Conservation (phyloP, 805 yeast species). For the Cyberlindnera saturnus region DNA sequence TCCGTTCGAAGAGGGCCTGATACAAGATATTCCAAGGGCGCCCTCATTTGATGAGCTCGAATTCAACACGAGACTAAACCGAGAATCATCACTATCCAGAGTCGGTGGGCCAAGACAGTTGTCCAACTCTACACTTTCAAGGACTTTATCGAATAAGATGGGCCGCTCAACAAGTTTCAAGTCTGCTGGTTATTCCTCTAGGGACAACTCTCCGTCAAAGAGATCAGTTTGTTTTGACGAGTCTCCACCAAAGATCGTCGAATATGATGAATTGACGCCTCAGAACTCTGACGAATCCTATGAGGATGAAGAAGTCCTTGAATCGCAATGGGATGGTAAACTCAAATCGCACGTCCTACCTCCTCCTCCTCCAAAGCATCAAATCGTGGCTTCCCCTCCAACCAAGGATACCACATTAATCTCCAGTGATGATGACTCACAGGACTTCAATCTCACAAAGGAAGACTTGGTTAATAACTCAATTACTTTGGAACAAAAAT, state of each 20-base stretch:
- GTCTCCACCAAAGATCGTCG: slow-evolving; percentile 33
- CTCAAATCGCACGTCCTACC: slow-evolving; percentile 28
- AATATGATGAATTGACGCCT: slow-evolving; percentile 26
- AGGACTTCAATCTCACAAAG: slow-evolving; percentile 23
- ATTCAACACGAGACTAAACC: slow-evolving; percentile 24
- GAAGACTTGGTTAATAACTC: slow-evolving; percentile 21
- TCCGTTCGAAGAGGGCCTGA: slow-evolving; percentile 8
- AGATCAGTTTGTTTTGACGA: slow-evolving; percentile 34
- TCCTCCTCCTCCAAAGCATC: slow-evolving; percentile 29
- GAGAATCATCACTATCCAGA: slow-evolving; percentile 22
- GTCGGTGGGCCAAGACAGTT: slow-evolving; percentile 26
- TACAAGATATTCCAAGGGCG: slow-evolving; percentile 21
- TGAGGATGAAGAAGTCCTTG: slow-evolving; percentile 15
- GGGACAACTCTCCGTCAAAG: slow-evolving; percentile 28
- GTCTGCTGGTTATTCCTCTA: slow-evolving; percentile 7
- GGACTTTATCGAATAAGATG: slow-evolving; percentile 15
- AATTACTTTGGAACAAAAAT: slow-evolving; percentile 37
- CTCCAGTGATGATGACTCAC: slow-evolving; percentile 22
- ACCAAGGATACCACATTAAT: slow-evolving; percentile 20
- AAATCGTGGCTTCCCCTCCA: slow-evolving; percentile 16
- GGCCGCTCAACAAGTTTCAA: slow-evolving; percentile 13
- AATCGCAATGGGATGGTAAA: slow-evolving; percentile 23
- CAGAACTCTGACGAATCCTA: slow-evolving; percentile 20
- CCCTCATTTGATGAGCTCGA: slow-evolving; percentile 30
- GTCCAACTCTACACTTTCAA: slow-evolving; percentile 15